Evolutionary conservation across 148 eudicot species (phyloP).

Genomic region (Beta vulgaris): DNA sequence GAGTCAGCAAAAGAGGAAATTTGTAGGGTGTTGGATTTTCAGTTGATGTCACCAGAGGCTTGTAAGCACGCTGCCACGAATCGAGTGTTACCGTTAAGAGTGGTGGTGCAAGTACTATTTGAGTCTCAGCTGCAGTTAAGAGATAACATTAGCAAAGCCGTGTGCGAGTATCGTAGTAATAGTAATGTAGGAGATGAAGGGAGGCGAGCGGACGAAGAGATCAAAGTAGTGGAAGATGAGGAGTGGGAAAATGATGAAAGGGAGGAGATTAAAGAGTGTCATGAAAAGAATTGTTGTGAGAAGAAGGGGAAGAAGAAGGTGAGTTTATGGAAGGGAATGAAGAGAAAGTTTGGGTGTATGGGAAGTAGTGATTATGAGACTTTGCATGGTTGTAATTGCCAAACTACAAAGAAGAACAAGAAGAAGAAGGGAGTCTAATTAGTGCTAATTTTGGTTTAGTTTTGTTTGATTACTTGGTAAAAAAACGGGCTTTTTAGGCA

Average conservation of each 20-base stretch:
- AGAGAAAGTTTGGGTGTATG: conserved; percentile 76
- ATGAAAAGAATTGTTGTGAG: conserved; percentile 28
- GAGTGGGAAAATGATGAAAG: conserved; percentile 43
- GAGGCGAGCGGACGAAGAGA: conserved; percentile 9
- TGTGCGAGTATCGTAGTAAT: conserved; percentile 15
- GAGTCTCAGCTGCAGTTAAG: conserved; percentile 50
- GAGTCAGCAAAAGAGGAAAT: conserved; percentile 54
- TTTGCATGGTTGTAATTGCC: conserved; percentile 39
- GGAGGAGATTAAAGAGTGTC: conserved; percentile 32
- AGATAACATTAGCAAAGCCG: conserved; percentile 43
- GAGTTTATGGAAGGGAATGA: conserved; percentile 72
- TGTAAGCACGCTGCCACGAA: conserved; percentile 62
- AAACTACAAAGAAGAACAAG: conserved; percentile 55
- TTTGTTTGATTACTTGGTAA: not conserved
- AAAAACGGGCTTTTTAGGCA: not conserved
- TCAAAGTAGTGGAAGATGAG: conserved; percentile 28
- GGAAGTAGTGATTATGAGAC: conserved; percentile 31
- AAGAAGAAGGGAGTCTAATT: conserved; percentile 30
- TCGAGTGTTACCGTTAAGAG: conserved; percentile 50
- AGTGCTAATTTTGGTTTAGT: conserved; percentile 1
- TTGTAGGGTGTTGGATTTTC: conserved; percentile 55
- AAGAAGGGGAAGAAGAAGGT: conserved; percentile 36
- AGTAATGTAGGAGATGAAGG: conserved; percentile 26
- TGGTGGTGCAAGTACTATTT: conserved; percentile 53
- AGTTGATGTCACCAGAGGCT: conserved; percentile 55